A percentile compares a stretch with the other conserved stretches of the same genome.
phyloP scores from a whole-genome alignment of 495 filamentous ascomycete genomes.

The Aspergillus coremiiformis region DNA sequence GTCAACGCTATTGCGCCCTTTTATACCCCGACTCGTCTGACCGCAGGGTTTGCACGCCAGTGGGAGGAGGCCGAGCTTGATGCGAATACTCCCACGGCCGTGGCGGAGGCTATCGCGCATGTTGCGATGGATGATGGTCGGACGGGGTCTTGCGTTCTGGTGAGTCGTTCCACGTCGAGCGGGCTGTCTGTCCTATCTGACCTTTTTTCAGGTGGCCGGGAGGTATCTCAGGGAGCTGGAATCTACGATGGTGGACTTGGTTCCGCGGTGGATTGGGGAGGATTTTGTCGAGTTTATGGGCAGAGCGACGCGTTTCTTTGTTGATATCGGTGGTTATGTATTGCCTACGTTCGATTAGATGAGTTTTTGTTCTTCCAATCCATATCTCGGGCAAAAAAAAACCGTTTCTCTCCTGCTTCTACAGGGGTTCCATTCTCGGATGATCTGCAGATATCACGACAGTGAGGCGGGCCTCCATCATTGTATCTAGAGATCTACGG shows the following conservation, averaged over 20 bases:
- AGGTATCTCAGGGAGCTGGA: conserved; percentile 24
- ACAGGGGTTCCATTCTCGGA: not conserved
- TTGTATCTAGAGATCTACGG: no score
- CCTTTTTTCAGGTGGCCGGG: conserved; percentile 21
- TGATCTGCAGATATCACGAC: not conserved
- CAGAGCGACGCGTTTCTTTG: conserved; percentile 21
- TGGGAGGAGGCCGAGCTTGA: conserved; percentile 7
- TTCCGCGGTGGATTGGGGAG: conserved; percentile 21
- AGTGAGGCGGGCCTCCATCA: not conserved
- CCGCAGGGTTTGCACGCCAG: not conserved
- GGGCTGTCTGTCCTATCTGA: no score
- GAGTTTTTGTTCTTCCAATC: not conserved
- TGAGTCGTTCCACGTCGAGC: no score
- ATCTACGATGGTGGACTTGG: conserved; percentile 7
- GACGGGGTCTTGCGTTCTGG: conserved; percentile 12
- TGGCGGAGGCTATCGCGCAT: conserved; percentile 5
- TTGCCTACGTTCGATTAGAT: conserved; percentile 8
- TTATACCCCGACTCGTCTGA: conserved; percentile 9
- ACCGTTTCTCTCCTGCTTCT: no score
- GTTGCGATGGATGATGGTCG: conserved; percentile 1
- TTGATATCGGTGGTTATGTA: conserved; percentile 27
- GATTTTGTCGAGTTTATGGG: conserved; percentile 22
- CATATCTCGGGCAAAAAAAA: no score
- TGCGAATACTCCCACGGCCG: conserved; percentile 4
- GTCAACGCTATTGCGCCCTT: conserved; percentile 15